Conservation (phyloP, 2,329 filamentous ascomycete genomes). For the Colletotrichum paranaense region DNA sequence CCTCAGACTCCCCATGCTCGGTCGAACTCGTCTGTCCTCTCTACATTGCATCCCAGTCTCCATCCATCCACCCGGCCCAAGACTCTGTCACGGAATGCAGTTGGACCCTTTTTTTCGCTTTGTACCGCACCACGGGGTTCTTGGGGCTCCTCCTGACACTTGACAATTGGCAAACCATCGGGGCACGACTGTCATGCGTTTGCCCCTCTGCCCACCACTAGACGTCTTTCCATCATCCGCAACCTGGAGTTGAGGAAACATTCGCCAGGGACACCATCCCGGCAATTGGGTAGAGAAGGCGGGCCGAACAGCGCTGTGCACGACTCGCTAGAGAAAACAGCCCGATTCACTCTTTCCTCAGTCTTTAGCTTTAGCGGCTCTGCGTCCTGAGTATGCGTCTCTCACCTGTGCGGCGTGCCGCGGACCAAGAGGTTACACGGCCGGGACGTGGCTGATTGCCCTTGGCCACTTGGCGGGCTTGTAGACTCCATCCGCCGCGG, state of each 20-base stretch:
- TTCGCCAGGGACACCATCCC: slow-evolving; percentile 16
- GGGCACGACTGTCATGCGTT: slow-evolving; percentile 16
- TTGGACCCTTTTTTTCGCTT: slow-evolving; percentile 13
- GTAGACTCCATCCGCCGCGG: background rate
- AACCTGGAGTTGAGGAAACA: slow-evolving; percentile 21
- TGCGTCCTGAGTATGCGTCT: background rate
- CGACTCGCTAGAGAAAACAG: slow-evolving; percentile 21
- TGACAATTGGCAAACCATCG: slow-evolving; percentile 18
- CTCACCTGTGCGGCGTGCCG: background rate
- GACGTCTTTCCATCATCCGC: slow-evolving; percentile 1
- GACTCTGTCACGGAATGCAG: background rate
- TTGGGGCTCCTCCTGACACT: slow-evolving; percentile 20
- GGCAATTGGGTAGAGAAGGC: background rate
- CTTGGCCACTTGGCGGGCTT: slow-evolving; percentile 32
- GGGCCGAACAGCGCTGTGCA: background rate
- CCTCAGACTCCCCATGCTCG: background rate
- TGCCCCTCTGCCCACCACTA: slow-evolving; percentile 5
- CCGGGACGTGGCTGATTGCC: slow-evolving; percentile 15
- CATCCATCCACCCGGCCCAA: background rate
- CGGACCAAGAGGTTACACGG: background rate
- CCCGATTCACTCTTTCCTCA: slow-evolving; percentile 7
- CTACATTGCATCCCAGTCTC: slow-evolving; percentile 24
- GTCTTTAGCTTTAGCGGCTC: slow-evolving; percentile 2
- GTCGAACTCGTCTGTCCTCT: slow-evolving; percentile 24
- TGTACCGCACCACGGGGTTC: slow-evolving; percentile 21